Evolutionary conservation across 2,329 filamentous ascomycete species (phyloP).

Genomic region (Alternaria ethzedia): DNA sequence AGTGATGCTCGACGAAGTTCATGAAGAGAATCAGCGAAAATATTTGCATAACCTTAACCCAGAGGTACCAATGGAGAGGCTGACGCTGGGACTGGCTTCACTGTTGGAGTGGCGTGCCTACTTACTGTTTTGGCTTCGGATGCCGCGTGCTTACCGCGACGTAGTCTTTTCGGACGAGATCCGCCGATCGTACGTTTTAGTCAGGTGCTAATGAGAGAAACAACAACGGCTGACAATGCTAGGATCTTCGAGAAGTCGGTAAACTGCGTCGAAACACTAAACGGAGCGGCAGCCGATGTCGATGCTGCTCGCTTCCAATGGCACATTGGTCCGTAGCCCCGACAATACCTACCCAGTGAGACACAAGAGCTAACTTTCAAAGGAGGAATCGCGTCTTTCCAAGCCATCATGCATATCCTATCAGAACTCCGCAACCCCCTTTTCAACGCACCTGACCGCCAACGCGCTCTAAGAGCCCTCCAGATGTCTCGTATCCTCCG

Average conservation of each 20-base stretch:
- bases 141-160: slow-evolving; percentile 47
- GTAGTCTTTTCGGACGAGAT: slow-evolving; percentile 45
- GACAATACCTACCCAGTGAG: background rate
- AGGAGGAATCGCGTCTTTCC: slow-evolving; percentile 45
- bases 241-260: slow-evolving; percentile 50
- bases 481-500: slow-evolving; percentile 40
- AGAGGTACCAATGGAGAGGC: slow-evolving; percentile 39
- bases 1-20: slow-evolving; percentile 44
- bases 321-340: slow-evolving; percentile 42
- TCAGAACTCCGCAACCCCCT: slow-evolving; percentile 48
- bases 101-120: slow-evolving; percentile 48
- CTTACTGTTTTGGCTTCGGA: slow-evolving; percentile 48
- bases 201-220: background rate
- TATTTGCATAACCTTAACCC: slow-evolving; percentile 41
- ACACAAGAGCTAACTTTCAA: slow-evolving; percentile 10
- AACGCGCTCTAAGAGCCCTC: slow-evolving; percentile 44
- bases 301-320: slow-evolving; percentile 48
- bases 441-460: slow-evolving; percentile 43
- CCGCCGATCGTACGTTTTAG: slow-evolving; percentile 39
- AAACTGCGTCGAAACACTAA: slow-evolving; percentile 47
- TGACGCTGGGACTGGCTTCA: slow-evolving; percentile 40
- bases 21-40: slow-evolving; percentile 42
- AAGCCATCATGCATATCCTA: slow-evolving; percentile 48
- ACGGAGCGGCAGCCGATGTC: slow-evolving; percentile 42
- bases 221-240: background rate